A percentile compares a stretch with the other conserved stretches of the same genome.
phyloP scores from a whole-genome alignment of 345 rosid genomes.

The Hevea brasiliensis region DNA sequence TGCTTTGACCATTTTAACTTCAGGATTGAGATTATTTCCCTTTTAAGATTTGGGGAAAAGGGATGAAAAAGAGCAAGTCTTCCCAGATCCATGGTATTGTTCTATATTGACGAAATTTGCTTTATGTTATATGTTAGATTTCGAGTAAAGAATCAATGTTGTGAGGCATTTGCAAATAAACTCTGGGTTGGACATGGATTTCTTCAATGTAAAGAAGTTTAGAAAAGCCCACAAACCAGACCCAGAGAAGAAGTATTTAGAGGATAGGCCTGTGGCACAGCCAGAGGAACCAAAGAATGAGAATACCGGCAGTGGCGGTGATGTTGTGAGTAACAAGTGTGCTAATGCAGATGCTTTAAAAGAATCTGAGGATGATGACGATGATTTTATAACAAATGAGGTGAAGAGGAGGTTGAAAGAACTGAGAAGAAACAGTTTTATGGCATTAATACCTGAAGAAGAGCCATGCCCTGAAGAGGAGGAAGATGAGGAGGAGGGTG shows the following conservation, averaged over 20 bases:
- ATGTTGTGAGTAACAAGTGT: constrained; percentile 36
- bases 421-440: constrained; percentile 83
- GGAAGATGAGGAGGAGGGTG: constrained; percentile 58
- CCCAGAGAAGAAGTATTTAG: constrained; percentile 50
- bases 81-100: neutral
- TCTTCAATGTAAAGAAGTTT: constrained; percentile 67
- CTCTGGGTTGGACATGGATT: constrained; percentile 51
- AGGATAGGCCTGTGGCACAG: constrained; percentile 41
- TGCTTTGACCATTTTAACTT: constrained; percentile 13
- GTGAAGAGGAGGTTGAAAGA: constrained; percentile 91
- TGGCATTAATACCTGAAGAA: constrained; percentile 96
- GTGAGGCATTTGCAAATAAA: neutral
- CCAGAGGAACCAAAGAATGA: constrained; percentile 50
- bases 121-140: constrained; percentile 8
- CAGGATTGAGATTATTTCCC: neutral
- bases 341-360: constrained; percentile 31
- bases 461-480: constrained; percentile 65
- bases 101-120: neutral
- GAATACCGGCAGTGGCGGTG: constrained; percentile 27
- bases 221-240: constrained; percentile 52
- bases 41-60: neutral
- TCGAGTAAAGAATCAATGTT: constrained; percentile 15
- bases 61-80: neutral
- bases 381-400: constrained; percentile 89
- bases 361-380: constrained; percentile 79